Evolutionary conservation across 352 stramenopile genomes (phyloP), one percentile per base, ranked within the genome.

Genomic region (Globisporangium spiculum): DNA sequence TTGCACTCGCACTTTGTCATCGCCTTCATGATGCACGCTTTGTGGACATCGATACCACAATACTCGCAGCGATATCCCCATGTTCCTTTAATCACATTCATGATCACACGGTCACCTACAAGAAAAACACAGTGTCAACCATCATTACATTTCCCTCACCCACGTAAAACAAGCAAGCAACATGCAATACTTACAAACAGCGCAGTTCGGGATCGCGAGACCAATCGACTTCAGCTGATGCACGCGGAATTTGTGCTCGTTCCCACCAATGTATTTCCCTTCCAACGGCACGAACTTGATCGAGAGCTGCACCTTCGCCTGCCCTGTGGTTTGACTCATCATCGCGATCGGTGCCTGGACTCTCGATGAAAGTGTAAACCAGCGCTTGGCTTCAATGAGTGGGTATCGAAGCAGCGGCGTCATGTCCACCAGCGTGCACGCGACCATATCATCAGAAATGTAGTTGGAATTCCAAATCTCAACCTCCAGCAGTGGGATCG

Each of bases 391-490:
- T 61, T 88, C 75, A 48, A 91, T 65, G 41, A 89, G 89, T 0
- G 88, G 86, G 54, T 89, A 93, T 10, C 83, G 84, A 20, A 96
- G 69, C 44, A 96, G 63, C 22, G 88, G 88, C 30, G 83, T 91
- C 84, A 94, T 96, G 48, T 93, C 86, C 41, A 96, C 67, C 48
- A 96, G 71, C 3, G 81, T 79, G 27, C 83, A 94, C 26, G 88
- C 88, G n/a, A 93, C 73, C 60, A 92, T 77, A 34, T 96, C 86
- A 58, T 96, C 82, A 4, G 84, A 73, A 38, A 96, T 66, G 68
- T 93, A 96, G 66, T 91, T 94, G 57, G 84, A 86, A 60, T 91
- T 96, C 75, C 89, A 96, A 38, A 96, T 83, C 66, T 96, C 86
- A 34, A 96, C 83, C 67, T 94, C 86, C 1, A 96, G 71, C 22